Conservation (phyloP, 2,329 filamentous ascomycete genomes). For the Penicillium decumbens region DNA sequence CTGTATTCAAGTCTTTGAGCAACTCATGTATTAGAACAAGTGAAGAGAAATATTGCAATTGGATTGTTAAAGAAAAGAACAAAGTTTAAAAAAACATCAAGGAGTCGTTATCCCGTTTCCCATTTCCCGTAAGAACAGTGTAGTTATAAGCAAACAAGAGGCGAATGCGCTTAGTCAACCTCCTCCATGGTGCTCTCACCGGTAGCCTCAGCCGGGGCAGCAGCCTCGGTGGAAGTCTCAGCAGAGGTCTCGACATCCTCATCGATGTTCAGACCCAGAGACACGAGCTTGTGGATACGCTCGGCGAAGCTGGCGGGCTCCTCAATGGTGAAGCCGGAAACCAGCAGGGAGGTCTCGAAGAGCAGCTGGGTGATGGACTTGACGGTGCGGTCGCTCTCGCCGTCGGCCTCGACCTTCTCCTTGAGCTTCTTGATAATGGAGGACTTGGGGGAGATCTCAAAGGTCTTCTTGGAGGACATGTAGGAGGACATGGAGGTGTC, state of each 20-base stretch:
- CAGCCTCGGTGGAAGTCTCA: constrained; percentile 51
- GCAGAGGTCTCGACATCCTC: constrained; percentile 74
- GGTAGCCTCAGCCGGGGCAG: constrained; percentile 59
- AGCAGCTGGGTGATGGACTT: constrained; percentile 98
- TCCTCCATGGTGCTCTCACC: constrained; percentile 99
- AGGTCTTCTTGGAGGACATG: constrained; percentile 99
- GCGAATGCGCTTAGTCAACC: constrained; percentile 71
- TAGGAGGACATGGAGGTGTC: constrained; percentile 99
- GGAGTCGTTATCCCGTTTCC: constrained; percentile 27
- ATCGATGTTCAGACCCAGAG: constrained; percentile 94
- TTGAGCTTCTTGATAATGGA: constrained; percentile 98
- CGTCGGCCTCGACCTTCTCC: constrained; percentile 97
- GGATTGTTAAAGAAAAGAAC: constrained; percentile 18
- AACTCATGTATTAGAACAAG: neutral
- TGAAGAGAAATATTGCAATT: constrained; percentile 7
- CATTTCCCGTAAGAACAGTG: constrained; percentile 27
- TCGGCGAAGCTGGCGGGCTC: constrained; percentile 97
- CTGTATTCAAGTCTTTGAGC: neutral
- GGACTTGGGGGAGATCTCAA: constrained; percentile 99
- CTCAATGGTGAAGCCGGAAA: constrained; percentile 99
- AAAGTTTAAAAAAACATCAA: constrained; percentile 23
- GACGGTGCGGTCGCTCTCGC: constrained; percentile 97
- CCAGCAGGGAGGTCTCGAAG: constrained; percentile 96
- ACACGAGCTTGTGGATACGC: constrained; percentile 99
- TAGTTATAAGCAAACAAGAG: neutral